Conservation (phyloP, 2,329 filamentous ascomycete genomes). For the Phialophora expanda region DNA sequence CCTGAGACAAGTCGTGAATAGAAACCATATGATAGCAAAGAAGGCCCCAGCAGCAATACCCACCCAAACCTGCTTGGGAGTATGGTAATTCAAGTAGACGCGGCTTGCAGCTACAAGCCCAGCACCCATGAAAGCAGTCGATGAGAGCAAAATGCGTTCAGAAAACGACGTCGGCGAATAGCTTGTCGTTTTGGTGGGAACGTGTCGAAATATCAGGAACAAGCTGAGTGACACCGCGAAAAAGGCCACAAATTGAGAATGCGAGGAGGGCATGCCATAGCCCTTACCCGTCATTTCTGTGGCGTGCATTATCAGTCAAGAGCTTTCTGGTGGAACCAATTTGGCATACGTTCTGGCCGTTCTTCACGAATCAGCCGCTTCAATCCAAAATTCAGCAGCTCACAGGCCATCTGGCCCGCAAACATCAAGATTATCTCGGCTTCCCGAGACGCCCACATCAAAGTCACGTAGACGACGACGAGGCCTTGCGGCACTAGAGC, state of each 20-base stretch:
- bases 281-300: slow-evolving; percentile 80
- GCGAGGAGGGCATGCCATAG: slow-evolving; percentile 96
- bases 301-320: slow-evolving; percentile 7
- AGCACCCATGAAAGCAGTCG: slow-evolving; percentile 66
- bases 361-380: slow-evolving; percentile 94
- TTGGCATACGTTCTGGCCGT: slow-evolving; percentile 72
- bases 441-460: slow-evolving; percentile 91
- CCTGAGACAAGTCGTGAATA: slow-evolving; percentile 69
- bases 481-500: slow-evolving; percentile 91
- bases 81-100: slow-evolving; percentile 93
- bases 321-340: not conserved
- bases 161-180: slow-evolving; percentile 49
- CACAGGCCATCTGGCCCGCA: slow-evolving; percentile 86
- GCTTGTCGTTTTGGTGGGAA: slow-evolving; percentile 44
- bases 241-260: slow-evolving; percentile 92
- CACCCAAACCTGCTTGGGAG: slow-evolving; percentile 81
- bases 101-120: slow-evolving; percentile 77
- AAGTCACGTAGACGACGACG: slow-evolving; percentile 84
- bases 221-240: slow-evolving; percentile 84
- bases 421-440: slow-evolving; percentile 89
- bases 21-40: slow-evolving; percentile 80
- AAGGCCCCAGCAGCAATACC: slow-evolving; percentile 72
- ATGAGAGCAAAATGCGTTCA: slow-evolving; percentile 64
- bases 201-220: slow-evolving; percentile 82
- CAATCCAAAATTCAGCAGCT: slow-evolving; percentile 84